Evolutionary conservation across 805 yeast species (phyloP).

Genomic region (Schizosaccharomyces osmophilus): DNA sequence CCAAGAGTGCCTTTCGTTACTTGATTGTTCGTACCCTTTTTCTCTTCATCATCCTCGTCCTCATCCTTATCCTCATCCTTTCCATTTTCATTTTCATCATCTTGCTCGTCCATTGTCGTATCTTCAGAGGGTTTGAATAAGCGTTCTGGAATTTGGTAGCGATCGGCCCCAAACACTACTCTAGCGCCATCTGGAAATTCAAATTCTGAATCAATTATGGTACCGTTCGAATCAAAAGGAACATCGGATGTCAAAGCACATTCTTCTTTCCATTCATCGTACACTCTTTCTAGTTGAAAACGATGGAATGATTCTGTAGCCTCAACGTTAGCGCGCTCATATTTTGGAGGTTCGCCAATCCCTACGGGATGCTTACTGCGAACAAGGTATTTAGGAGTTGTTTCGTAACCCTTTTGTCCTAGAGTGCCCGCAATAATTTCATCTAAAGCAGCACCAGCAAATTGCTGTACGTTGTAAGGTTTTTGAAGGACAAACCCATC

Average conservation of each 20-base stretch:
- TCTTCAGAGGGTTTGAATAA: constrained; percentile 20
- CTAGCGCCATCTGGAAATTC: constrained; percentile 35
- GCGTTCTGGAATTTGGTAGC: constrained; percentile 36
- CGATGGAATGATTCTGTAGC: constrained; percentile 15
- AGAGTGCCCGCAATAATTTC: neutral
- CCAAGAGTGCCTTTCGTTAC: constrained; percentile 20
- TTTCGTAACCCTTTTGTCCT: neutral
- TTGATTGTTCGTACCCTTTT: neutral
- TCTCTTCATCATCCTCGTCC: neutral
- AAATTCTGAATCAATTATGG: constrained; percentile 18
- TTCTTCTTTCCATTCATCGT: constrained; percentile 26
- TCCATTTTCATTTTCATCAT: neutral
- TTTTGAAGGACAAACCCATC: constrained; percentile 11
- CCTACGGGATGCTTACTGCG: constrained; percentile 10
- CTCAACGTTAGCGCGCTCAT: neutral
- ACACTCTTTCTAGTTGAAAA: constrained; percentile 19
- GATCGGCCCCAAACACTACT: constrained; percentile 27
- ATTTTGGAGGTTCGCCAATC: constrained; percentile 14
- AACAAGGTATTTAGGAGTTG: constrained; percentile 10
- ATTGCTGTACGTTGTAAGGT: constrained; percentile 4
- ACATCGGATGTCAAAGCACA: constrained; percentile 10
- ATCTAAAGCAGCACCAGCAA: neutral
- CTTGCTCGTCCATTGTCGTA: neutral
- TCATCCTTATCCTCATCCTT: neutral
- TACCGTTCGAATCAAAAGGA: constrained; percentile 9